phyloP scores from a whole-genome alignment of 2,329 filamentous ascomycete genomes.

The Aspergillus persii region DNA sequence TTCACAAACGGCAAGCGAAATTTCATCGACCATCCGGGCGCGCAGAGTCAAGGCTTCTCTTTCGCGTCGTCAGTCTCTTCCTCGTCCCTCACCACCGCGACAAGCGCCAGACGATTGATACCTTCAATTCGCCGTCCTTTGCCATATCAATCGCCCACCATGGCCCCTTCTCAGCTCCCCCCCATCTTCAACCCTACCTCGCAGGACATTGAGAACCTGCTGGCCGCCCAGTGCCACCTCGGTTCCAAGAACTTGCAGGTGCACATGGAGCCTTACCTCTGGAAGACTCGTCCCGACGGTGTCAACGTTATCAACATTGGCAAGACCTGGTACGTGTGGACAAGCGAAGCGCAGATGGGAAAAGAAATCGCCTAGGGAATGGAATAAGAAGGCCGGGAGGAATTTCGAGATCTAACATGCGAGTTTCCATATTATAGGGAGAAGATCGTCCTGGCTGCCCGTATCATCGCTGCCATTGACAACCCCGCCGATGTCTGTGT shows the following conservation, averaged over 20 bases:
- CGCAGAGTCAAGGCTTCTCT: slow-evolving; percentile 26
- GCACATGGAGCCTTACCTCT: slow-evolving; percentile 99
- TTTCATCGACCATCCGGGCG: slow-evolving; percentile 27
- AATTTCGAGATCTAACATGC: slow-evolving; percentile 19
- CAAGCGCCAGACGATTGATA: slow-evolving; percentile 49
- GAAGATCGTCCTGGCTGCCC: slow-evolving; percentile 98
- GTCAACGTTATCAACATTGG: slow-evolving; percentile 99
- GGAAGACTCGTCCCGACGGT: slow-evolving; percentile 98
- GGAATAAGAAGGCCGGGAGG: background rate
- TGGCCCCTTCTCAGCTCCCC: slow-evolving; percentile 94
- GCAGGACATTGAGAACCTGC: slow-evolving; percentile 99
- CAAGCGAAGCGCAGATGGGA: background rate
- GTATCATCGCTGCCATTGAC: slow-evolving; percentile 98
- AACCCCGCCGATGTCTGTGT: slow-evolving; percentile 99
- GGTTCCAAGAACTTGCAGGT: slow-evolving; percentile 99
- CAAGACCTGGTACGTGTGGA: slow-evolving; percentile 89
- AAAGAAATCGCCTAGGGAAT: background rate
- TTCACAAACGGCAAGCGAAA: slow-evolving; percentile 42
- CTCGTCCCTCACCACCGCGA: slow-evolving; percentile 35
- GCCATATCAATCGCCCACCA: slow-evolving; percentile 64
- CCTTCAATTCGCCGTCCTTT: slow-evolving; percentile 35
- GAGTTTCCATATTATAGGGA: slow-evolving; percentile 62
- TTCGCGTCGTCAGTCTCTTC: slow-evolving; percentile 29
- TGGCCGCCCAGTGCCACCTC: slow-evolving; percentile 93
- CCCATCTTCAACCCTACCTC: slow-evolving; percentile 94